Evolutionary conservation across 441 rosid species (phyloP).

Genomic region (Eruca vesicaria): DNA sequence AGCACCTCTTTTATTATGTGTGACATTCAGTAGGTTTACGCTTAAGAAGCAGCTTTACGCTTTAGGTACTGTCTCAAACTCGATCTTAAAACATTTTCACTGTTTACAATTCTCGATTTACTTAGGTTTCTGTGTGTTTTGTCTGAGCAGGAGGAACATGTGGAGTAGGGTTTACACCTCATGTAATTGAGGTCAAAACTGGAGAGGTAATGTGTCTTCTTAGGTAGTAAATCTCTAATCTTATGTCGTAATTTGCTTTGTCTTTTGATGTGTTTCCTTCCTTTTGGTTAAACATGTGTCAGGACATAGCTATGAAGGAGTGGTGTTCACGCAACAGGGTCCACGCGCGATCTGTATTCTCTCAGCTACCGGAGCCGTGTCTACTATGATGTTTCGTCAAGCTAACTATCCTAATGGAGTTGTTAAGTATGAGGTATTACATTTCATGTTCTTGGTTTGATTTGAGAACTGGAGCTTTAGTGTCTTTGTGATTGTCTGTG

Average conservation of each 20-base stretch:
- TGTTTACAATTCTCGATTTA: neutral
- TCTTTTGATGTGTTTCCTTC: neutral
- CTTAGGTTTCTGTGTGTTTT: neutral
- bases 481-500: neutral
- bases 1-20: neutral
- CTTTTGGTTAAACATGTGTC: constrained; percentile 8
- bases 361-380: constrained; percentile 89
- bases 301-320: constrained; percentile 80
- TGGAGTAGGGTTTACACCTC: constrained; percentile 95
- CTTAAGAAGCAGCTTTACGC: constrained; percentile 91
- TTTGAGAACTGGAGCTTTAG: constrained; percentile 63
- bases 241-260: neutral
- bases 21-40: neutral
- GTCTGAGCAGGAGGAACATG: constrained; percentile 60
- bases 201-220: constrained; percentile 74
- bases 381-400: constrained; percentile 78
- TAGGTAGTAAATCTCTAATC: neutral
- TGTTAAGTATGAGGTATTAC: constrained; percentile 75
- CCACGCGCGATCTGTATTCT: constrained; percentile 92
- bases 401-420: constrained; percentile 56
- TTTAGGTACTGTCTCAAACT: constrained; percentile 44
- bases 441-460: neutral
- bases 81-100: constrained; percentile 14
- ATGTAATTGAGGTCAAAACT: constrained; percentile 80
- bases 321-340: constrained; percentile 84